Conservation (phyloP, 345 rosid genomes). For the Acer yangbiense region DNA sequence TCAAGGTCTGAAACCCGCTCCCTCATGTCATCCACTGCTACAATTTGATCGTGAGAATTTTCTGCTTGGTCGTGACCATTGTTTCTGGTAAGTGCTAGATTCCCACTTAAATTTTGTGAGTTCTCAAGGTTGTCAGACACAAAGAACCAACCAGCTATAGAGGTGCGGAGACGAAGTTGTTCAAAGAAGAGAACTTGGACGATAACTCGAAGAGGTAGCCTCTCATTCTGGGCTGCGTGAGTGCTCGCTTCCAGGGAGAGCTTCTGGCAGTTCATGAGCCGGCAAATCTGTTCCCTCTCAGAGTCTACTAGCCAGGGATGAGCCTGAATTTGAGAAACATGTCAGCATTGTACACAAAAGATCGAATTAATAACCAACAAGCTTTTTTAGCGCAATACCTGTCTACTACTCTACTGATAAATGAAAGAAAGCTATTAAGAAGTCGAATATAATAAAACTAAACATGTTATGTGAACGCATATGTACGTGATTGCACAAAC, state of each 20-base stretch:
- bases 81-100: slow-evolving; percentile 44
- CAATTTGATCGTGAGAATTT: slow-evolving; percentile 20
- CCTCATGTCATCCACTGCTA: slow-evolving; percentile 55
- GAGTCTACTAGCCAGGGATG: slow-evolving; percentile 89
- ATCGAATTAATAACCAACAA: neutral
- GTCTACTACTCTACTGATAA: no score
- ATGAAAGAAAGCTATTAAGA: neutral
- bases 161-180: slow-evolving; percentile 83
- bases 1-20: slow-evolving; percentile 76
- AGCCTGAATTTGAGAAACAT: slow-evolving; percentile 49
- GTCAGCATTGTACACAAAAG: neutral
- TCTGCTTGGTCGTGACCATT: slow-evolving; percentile 23
- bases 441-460: neutral
- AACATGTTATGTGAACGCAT: neutral
- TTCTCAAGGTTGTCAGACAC: slow-evolving; percentile 62
- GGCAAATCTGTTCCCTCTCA: slow-evolving; percentile 74
- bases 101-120: slow-evolving; percentile 42
- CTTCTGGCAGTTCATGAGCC: slow-evolving; percentile 86
- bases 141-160: slow-evolving; percentile 64
- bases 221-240: slow-evolving; percentile 93
- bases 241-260: slow-evolving; percentile 89
- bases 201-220: slow-evolving; percentile 81
- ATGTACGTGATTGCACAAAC: neutral
- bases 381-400: no score
- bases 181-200: slow-evolving; percentile 93